A percentile compares a stretch with the other conserved stretches of the same genome.
Conservation (phyloP, 2,329 filamentous ascomycete species). For the Fusarium sp. region DNA sequence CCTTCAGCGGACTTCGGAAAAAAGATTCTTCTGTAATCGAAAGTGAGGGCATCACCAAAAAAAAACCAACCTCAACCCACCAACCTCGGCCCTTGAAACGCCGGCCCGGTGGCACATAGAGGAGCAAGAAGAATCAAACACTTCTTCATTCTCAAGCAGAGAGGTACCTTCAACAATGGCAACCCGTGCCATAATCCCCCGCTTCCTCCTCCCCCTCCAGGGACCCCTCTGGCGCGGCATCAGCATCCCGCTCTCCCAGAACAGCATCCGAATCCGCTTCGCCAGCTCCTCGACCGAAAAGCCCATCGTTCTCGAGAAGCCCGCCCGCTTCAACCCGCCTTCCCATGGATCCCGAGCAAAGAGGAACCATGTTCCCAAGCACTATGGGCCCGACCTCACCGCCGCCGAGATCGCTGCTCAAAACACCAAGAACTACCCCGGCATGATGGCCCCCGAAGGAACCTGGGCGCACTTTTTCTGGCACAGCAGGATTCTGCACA, state of each 20-base stretch:
- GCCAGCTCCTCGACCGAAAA: constrained; percentile 55
- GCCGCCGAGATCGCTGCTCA: constrained; percentile 74
- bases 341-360: constrained; percentile 82
- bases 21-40: constrained; percentile 35
- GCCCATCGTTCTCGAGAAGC: constrained; percentile 82
- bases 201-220: constrained; percentile 74
- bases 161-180: constrained; percentile 49
- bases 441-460: constrained; percentile 86
- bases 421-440: constrained; percentile 80
- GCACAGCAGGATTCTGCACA: constrained; percentile 79
- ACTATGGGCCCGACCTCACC: constrained; percentile 80
- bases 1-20: constrained; percentile 32
- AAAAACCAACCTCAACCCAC: constrained; percentile 7
- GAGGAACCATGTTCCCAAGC: constrained; percentile 64
- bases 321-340: constrained; percentile 89
- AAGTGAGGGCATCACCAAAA: constrained; percentile 32
- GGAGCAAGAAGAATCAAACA: neutral
- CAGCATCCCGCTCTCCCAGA: constrained; percentile 49
- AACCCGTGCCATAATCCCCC: constrained; percentile 67
- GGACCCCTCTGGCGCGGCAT: constrained; percentile 64
- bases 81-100: constrained; percentile 9
- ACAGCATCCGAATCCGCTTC: constrained; percentile 49
- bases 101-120: neutral
- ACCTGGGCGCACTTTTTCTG: constrained; percentile 88
- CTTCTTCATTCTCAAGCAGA: neutral